These are phyloP conservation scores for Mycena crocata DNA, from an alignment of 768 basidiomycete species.

Conservation along the genomic window DNA sequence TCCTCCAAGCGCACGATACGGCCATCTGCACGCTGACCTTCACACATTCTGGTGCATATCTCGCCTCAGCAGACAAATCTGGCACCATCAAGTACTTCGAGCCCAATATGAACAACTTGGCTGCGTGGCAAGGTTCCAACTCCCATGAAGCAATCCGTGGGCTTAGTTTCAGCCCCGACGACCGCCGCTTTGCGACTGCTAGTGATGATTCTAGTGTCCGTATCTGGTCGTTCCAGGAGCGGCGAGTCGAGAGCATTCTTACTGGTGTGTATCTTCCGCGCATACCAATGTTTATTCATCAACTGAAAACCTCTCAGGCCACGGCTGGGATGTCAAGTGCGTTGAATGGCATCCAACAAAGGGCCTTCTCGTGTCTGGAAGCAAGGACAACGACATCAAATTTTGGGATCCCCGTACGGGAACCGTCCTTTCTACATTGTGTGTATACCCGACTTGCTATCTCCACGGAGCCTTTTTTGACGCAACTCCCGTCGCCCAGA, in stretches of 20 bases:
- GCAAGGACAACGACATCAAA: conserved; percentile 98
- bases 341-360: conserved; percentile 99
- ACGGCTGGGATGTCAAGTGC: conserved; percentile 98
- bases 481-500: conserved; percentile 52
- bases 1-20: conserved; percentile 97
- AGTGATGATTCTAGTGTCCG: conserved; percentile 96
- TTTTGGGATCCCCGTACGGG: conserved; percentile 99
- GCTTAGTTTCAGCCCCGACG: conserved; percentile 92
- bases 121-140: conserved; percentile 89
- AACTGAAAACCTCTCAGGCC: conserved; percentile 63
- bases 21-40: conserved; percentile 92
- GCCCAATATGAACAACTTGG: conserved; percentile 98
- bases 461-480: background rate
- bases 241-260: conserved; percentile 87
- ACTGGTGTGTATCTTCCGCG: conserved; percentile 65
- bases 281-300: background rate
- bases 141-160: conserved; percentile 94
- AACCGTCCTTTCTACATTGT: conserved; percentile 92
- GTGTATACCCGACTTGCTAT: conserved; percentile 40
- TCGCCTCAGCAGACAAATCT: conserved; percentile 92
- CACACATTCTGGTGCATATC: conserved; percentile 92
- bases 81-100: conserved; percentile 99
- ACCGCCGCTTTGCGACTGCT: conserved; percentile 91
- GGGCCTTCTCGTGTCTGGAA: conserved; percentile 93
- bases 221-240: conserved; percentile 95